phyloP scores from a whole-genome alignment of 169 alveolate species.

The Cryptosporidium sp. region DNA sequence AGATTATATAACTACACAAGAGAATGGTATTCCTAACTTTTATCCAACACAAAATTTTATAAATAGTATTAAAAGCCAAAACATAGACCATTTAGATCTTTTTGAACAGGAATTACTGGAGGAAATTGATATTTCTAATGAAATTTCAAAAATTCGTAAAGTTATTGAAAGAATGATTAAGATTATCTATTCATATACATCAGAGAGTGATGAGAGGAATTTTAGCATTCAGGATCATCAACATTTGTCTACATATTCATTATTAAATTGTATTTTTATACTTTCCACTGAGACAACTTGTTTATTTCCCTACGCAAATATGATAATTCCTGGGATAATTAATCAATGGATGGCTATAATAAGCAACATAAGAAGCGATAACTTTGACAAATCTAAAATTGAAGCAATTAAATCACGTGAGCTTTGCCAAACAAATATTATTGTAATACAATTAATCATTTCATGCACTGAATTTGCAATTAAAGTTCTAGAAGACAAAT shows the following conservation, averaged over 20 bases:
- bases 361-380: not conserved
- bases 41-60: not conserved
- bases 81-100: not conserved
- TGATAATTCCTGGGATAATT: slow-evolving; percentile 14
- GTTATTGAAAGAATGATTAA: slow-evolving; percentile 9
- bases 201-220: not conserved
- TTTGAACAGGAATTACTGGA: not conserved
- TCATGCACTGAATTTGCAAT: slow-evolving; percentile 22
- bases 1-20: not conserved
- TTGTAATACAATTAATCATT: slow-evolving; percentile 16
- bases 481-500: slow-evolving; percentile 16
- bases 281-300: slow-evolving; percentile 29
- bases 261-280: slow-evolving; percentile 22
- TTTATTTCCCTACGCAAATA: slow-evolving; percentile 3
- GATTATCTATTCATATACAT: slow-evolving; percentile 8
- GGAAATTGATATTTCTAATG: not conserved
- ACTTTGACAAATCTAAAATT: not conserved
- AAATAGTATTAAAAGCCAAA: not conserved
- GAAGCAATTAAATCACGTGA: slow-evolving; percentile 19
- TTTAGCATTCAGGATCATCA: slow-evolving; percentile 10
- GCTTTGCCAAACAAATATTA: slow-evolving; percentile 3
- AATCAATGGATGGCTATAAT: slow-evolving; percentile 12
- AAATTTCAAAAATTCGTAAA: slow-evolving; percentile 20
- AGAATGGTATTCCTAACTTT: not conserved
- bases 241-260: slow-evolving; percentile 20